Percentiles rank a stretch among this genome's conserved stretches.
These are phyloP conservation scores for Cercospora berteroae DNA, from an alignment of 2,329 filamentous ascomycete species.

Conservation along the genomic window DNA sequence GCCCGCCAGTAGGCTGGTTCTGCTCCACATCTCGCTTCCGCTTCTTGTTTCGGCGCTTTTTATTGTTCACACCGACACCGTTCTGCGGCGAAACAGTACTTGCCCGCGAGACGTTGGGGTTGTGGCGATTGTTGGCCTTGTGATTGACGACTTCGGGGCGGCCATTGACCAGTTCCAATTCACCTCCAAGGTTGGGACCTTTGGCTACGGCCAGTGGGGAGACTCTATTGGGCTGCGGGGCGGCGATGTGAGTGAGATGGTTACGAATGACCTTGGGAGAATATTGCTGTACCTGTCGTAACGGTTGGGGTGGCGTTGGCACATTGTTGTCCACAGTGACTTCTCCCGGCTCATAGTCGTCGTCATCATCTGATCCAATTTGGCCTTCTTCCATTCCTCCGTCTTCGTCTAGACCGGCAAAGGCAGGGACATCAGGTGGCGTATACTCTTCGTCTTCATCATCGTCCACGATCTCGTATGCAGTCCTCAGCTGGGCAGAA, in stretches of 20 bases:
- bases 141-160: constrained; percentile 34
- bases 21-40: constrained; percentile 36
- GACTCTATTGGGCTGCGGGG: constrained; percentile 72
- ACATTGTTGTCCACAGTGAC: constrained; percentile 32
- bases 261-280: constrained; percentile 61
- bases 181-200: constrained; percentile 40
- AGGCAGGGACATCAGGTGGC: constrained; percentile 33
- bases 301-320: constrained; percentile 16
- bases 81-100: constrained; percentile 33
- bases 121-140: constrained; percentile 26
- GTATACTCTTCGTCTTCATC: constrained; percentile 37
- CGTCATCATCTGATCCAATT: constrained; percentile 30
- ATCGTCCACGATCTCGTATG: constrained; percentile 27
- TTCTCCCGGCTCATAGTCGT: constrained; percentile 40
- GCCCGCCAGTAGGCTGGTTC: constrained; percentile 18
- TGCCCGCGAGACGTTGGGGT: constrained; percentile 26
- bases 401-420: constrained; percentile 27
- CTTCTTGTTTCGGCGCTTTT: constrained; percentile 39
- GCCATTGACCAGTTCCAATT: constrained; percentile 49
- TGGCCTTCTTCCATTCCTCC: constrained; percentile 22
- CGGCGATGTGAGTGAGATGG: constrained; percentile 61
- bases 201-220: constrained; percentile 57
- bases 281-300: constrained; percentile 31
- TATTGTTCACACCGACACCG: constrained; percentile 24
- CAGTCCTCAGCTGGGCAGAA: constrained; percentile 12